Evolutionary conservation across 768 basidiomycete species (phyloP).

Genomic region (Collybia sordida): DNA sequence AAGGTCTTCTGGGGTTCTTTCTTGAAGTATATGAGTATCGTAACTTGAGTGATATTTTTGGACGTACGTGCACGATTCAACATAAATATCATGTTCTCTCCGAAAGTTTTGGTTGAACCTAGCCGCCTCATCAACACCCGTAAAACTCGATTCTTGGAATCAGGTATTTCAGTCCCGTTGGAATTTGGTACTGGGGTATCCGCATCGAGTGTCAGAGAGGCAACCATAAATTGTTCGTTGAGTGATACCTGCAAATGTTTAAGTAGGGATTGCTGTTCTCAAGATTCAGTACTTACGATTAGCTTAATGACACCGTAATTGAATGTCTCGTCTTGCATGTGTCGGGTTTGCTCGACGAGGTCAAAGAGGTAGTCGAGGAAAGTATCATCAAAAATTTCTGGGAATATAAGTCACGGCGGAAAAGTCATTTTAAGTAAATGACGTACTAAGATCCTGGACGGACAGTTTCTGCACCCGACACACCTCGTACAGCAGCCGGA

Average conservation of each 20-base stretch:
- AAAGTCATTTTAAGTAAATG: neutral
- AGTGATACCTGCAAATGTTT: conserved; percentile 65
- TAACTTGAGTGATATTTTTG: neutral
- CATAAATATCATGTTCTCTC: conserved; percentile 99
- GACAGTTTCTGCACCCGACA: conserved; percentile 87
- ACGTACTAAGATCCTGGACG: conserved; percentile 75
- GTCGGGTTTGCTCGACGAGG: conserved; percentile 88
- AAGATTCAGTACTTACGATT: conserved; percentile 56
- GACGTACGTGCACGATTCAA: conserved; percentile 87
- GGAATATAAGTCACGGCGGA: neutral
- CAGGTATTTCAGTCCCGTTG: conserved; percentile 24
- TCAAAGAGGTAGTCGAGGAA: conserved; percentile 93
- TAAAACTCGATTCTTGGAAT: conserved; percentile 75
- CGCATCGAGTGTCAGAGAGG: conserved; percentile 47
- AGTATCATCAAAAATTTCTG: conserved; percentile 76
- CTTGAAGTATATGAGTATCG: conserved; percentile 35
- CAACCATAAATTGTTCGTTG: conserved; percentile 99
- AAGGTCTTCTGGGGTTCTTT: conserved; percentile 83
- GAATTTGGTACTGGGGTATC: conserved; percentile 9
- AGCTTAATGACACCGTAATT: conserved; percentile 96
- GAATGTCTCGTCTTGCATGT: conserved; percentile 87
- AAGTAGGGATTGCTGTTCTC: neutral
- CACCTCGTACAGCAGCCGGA: conserved; percentile 86
- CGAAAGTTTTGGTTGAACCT: conserved; percentile 90
- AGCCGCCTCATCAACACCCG: conserved; percentile 81